phyloP scores from a whole-genome alignment of 228 moss, liverwort and hornwort genomes.

The Sphagnum fallax region DNA sequence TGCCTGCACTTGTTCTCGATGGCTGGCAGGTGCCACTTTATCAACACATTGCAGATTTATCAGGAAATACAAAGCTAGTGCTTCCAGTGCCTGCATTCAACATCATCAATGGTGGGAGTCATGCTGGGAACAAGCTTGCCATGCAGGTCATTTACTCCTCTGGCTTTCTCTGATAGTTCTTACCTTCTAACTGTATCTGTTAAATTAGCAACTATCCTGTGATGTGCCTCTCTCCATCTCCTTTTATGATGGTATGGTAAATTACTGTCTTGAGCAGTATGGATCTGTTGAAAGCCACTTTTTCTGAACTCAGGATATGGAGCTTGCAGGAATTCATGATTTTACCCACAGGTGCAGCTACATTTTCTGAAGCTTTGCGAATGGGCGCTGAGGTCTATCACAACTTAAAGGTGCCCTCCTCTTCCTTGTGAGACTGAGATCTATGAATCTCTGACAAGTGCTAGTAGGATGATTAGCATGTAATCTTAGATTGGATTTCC shows the following conservation, averaged over 20 bases:
- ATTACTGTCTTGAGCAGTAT: too few species aligned
- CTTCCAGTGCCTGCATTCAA: conserved; percentile 96
- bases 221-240: too few species aligned
- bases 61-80: conserved; percentile 64
- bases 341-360: conserved; percentile 79
- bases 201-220: background rate
- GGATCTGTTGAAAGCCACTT: too few species aligned
- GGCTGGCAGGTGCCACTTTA: conserved; percentile 74
- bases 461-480: background rate
- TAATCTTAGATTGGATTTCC: too few species aligned
- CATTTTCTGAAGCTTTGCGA: conserved; percentile 90
- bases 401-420: conserved; percentile 62
- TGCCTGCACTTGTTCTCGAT: conserved; percentile 6
- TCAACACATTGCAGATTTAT: conserved; percentile 94
- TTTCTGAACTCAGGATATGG: too few species aligned
- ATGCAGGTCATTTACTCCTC: conserved; percentile 63
- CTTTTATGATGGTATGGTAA: too few species aligned
- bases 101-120: conserved; percentile 94
- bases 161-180: background rate
- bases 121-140: conserved; percentile 97
- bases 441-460: background rate
- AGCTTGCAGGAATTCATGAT: conserved; percentile 93
- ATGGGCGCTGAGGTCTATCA: conserved; percentile 93
- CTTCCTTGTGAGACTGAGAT: background rate
- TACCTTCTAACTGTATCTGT: background rate